Base-by-base conservation (phyloP, 805 yeast genomes). In the Wickerhamomyces subpelliculosus region DNA sequence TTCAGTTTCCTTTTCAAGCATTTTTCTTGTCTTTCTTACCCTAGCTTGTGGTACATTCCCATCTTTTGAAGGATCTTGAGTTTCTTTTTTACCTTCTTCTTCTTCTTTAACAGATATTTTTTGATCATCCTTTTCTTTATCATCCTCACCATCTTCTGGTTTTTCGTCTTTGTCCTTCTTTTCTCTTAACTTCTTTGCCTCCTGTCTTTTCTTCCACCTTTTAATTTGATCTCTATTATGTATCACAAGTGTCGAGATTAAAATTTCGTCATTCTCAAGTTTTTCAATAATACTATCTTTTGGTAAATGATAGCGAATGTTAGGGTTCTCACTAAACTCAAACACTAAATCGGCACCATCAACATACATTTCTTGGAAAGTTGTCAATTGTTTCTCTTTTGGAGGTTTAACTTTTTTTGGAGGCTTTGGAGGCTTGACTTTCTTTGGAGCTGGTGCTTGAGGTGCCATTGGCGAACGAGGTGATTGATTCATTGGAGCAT, bases 321-420 rank as follows among this genome's bases (percentile, higher is more conserved):
- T 71, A 0, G 93, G 75, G 54, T 79, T 80, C 49, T 93, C 97
- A 21, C 72, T 72, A 61, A 79, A 90, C 58, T 93, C 98, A 57
- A 90, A 80, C 6, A 88, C 80, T 28, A 93, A 56, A 37, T 85
- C 82, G 1, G 94, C 87, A 48, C 76, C 75, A 27, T 72, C 57
- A 18, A 75, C 62, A 49, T 83, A 84, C 54, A 78, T 72, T 47
- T 81, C 89, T 51, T 84, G 94, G 50, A 84, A 83, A 0, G 88
- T 80, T 0, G 93, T 83, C 36, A 84, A 60, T 47, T 75, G 78
- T 43, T 70, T 76, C 33, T 80, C 85, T 42, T 68, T 54, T 48
- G 51, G 50, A 13, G 34, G 28, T 17, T 37, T 34, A 5, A 21
- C 26, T 13, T 21, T 14, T 16, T 34, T 46, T 3, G 47, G 45